Base-by-base conservation (phyloP, 225 moss, liverwort and hornwort genomes). In the Asterella californica region DNA sequence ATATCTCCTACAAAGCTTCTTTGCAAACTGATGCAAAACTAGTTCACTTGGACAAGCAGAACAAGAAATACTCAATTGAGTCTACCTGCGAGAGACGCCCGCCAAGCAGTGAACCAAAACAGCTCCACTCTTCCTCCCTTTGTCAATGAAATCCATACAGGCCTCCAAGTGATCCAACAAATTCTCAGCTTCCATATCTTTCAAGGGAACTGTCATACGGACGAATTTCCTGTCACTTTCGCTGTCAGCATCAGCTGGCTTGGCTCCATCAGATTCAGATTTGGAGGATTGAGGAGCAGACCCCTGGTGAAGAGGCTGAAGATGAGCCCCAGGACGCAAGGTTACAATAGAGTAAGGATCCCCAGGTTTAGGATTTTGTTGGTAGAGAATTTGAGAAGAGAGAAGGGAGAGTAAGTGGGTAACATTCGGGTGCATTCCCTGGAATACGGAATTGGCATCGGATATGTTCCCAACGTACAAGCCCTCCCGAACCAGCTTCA, bases 81-180 rank as follows among this genome's bases (percentile, higher is more conserved):
- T 15, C 70, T 68, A 62, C 97, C 97, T 94, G 80, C 97, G 93
- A 8, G 97, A 99, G 55, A 99, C 85, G 11, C 97, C 97, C 10
- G 97, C 97, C 65, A 92, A 29, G 79, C 97, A 99, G 82, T 94
- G 97, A 27, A 99, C 97, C 66, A 99, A 85, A 19, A 99, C 89
- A 32, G 87, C 83, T 69, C 97, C 97, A 60, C 66, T 64, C 55
- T 79, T 87, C 75, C 91, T 79, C 14, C 93, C 97, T 47, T 82
- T 69, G 68, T 92, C 93, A 46, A 95, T 89, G 57, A 94, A 99
- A 25, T 92, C 92, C 86, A 95, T 83, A 82, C 92, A 94, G 29
- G 72, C 55, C 73, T 91, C 92, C 77, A 99, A 82, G 64, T 83
- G 85, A 76, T 94, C 97, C 77, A 99, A 76, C 77, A 99, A 87